phyloP scores from a whole-genome alignment of 495 filamentous ascomycete species.

The Stereocaulon alpinum region DNA sequence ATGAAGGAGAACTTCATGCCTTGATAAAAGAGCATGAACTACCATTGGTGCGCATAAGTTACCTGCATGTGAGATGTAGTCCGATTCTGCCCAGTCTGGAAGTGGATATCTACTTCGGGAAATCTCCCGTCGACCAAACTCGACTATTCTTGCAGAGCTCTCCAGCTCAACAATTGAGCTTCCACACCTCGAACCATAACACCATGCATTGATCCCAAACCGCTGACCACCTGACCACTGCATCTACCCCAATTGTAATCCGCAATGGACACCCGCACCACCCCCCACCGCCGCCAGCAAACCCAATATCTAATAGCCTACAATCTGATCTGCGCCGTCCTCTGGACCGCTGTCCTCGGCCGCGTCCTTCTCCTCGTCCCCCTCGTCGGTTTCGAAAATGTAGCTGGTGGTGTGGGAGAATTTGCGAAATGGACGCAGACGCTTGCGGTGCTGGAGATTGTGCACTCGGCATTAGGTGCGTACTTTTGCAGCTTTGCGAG shows the following conservation, averaged over 20 bases:
- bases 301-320: slow-evolving; percentile 64
- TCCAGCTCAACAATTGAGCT: neutral
- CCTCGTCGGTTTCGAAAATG: slow-evolving; percentile 40
- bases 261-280: slow-evolving; percentile 14
- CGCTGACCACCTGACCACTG: too few species aligned
- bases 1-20: neutral
- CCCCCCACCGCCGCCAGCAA: slow-evolving; percentile 12
- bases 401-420: slow-evolving; percentile 45
- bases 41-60: neutral
- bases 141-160: neutral
- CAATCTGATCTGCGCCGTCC: slow-evolving; percentile 62
- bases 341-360: slow-evolving; percentile 65
- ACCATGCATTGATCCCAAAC: neutral
- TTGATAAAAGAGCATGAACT: neutral
- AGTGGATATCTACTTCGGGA: neutral
- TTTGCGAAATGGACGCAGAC: slow-evolving; percentile 75
- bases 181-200: too few species aligned
- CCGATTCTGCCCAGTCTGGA: too few species aligned
- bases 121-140: neutral
- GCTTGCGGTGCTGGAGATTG: slow-evolving; percentile 66
- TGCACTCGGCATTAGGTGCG: slow-evolving; percentile 63
- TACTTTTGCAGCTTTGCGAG: neutral
- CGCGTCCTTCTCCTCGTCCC: slow-evolving; percentile 42
- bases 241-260: neutral
- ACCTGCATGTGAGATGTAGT: neutral